Conservation (phyloP, 2,329 filamentous ascomycete species). For the Emericellopsis cladophorae region DNA sequence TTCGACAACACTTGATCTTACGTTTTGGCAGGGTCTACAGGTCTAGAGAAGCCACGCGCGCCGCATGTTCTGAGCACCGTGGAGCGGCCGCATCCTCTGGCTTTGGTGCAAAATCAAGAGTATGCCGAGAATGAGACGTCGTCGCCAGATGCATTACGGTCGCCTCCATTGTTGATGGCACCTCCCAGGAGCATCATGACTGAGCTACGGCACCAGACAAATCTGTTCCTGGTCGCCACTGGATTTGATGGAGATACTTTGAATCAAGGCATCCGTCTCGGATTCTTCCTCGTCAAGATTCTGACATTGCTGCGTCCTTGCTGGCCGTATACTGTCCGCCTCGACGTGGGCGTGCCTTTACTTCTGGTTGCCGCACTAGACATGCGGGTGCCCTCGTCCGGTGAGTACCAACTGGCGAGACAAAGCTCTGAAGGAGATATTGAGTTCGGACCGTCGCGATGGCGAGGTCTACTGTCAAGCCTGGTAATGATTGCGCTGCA, state of each 20-base stretch:
- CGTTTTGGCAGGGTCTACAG: conserved; percentile 10
- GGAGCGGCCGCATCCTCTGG: neutral
- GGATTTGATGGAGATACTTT: neutral
- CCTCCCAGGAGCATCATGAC: neutral
- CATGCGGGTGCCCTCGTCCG: conserved; percentile 25
- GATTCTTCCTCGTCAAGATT: conserved; percentile 58
- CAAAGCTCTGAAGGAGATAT: conserved; percentile 6
- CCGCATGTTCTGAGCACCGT: neutral
- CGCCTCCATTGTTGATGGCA: conserved; percentile 1
- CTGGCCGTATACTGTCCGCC: conserved; percentile 55
- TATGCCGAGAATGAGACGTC: neutral
- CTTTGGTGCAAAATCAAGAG: neutral
- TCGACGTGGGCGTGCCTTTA: conserved; percentile 53
- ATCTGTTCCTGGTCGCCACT: neutral
- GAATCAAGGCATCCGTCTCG: conserved; percentile 27
- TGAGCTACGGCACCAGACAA: neutral
- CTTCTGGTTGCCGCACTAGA: conserved; percentile 58
- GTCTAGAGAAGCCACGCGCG: too few relatives aligned
- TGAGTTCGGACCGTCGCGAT: conserved; percentile 7
- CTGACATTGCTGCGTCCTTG: conserved; percentile 54
- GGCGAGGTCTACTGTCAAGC: conserved; percentile 17
- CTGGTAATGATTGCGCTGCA: conserved; percentile 18
- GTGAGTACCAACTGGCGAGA: conserved; percentile 3
- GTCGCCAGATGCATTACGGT: neutral
- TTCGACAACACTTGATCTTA: conserved; percentile 15